A percentile compares a stretch with the other conserved stretches of the same genome.
Conservation (phyloP, 352 stramenopile genomes). For the Globisporangium recalcitrans region DNA sequence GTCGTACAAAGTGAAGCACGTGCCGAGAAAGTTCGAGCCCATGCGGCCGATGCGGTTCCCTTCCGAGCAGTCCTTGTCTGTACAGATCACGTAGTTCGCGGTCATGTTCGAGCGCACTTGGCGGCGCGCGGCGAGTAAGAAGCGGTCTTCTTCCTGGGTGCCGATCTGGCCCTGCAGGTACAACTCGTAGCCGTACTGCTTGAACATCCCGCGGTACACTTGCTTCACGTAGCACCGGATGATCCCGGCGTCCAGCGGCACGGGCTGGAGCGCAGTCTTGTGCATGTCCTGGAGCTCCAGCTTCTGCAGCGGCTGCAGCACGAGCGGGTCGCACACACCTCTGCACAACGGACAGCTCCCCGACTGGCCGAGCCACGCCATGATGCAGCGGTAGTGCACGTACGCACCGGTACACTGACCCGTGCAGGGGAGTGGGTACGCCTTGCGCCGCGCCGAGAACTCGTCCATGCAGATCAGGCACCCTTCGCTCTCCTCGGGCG, state of each 20-base stretch:
- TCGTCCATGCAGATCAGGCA: conserved; percentile 89
- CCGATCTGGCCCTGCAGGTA: conserved; percentile 82
- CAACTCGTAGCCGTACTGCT: conserved; percentile 83
- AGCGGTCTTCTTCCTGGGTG: conserved; percentile 78
- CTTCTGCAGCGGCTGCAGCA: conserved; percentile 80
- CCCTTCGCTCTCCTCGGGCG: conserved; percentile 30
- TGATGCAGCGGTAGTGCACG: conserved; percentile 87
- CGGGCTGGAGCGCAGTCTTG: conserved; percentile 69
- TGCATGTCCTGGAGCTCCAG: conserved; percentile 76
- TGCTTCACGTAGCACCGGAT: conserved; percentile 88
- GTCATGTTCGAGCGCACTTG: conserved; percentile 88
- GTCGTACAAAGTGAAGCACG: conserved; percentile 85
- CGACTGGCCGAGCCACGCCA: conserved; percentile 83
- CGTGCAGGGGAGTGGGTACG: conserved; percentile 79
- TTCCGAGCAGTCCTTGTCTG: conserved; percentile 75
- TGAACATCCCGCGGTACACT: conserved; percentile 84
- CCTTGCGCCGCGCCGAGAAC: conserved; percentile 78
- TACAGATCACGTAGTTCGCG: conserved; percentile 84
- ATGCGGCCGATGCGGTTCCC: conserved; percentile 77
- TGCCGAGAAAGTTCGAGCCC: conserved; percentile 85
- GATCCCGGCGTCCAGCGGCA: conserved; percentile 79
- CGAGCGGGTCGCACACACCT: conserved; percentile 70
- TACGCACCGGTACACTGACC: conserved; percentile 71
- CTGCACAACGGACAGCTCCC: conserved; percentile 80
- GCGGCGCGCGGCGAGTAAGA: conserved; percentile 64